These are phyloP conservation scores for Ramalina peruviana DNA, from an alignment of 495 filamentous ascomycete genomes.

Conservation along the genomic window DNA sequence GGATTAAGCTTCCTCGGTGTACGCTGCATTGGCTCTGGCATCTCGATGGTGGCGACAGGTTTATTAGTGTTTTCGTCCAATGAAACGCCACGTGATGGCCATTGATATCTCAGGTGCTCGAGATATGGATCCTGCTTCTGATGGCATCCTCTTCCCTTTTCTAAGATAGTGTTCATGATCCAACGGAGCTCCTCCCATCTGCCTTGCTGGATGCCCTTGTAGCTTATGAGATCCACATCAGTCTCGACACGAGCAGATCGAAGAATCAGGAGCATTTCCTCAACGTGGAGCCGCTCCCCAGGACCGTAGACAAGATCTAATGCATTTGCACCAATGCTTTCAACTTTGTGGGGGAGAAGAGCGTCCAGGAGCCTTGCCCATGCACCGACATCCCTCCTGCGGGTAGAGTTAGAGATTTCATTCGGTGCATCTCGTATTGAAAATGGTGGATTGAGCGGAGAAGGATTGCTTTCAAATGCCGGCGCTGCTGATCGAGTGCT, in stretches of 20 bases:
- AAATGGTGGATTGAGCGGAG: too few relatives aligned
- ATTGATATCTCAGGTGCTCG: slow-evolving; percentile 13
- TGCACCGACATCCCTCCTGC: too few relatives aligned
- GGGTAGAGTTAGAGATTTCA: too few relatives aligned
- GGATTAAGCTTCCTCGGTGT: neutral
- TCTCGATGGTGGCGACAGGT: neutral
- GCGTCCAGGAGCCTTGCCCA: too few relatives aligned
- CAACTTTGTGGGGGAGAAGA: too few relatives aligned
- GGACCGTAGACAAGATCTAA: too few relatives aligned
- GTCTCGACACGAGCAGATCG: slow-evolving; percentile 17
- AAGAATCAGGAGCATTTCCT: slow-evolving; percentile 5
- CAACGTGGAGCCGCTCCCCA: neutral
- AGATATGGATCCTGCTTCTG: slow-evolving; percentile 1
- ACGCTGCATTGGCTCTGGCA: neutral
- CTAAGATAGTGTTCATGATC: slow-evolving; percentile 28
- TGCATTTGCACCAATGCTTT: too few relatives aligned
- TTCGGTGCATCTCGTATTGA: too few relatives aligned
- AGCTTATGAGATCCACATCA: slow-evolving; percentile 24
- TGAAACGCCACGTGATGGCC: slow-evolving; percentile 16
- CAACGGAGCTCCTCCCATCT: slow-evolving; percentile 31
- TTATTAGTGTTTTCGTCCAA: slow-evolving; percentile 23
- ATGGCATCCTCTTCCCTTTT: slow-evolving; percentile 17
- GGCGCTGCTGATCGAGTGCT: too few relatives aligned
- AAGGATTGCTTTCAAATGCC: too few relatives aligned
- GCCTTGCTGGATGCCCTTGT: slow-evolving; percentile 29